These are phyloP conservation scores for Flaveria ramosissima DNA, from an alignment of 129 eudicot genomes.

Conservation along the genomic window DNA sequence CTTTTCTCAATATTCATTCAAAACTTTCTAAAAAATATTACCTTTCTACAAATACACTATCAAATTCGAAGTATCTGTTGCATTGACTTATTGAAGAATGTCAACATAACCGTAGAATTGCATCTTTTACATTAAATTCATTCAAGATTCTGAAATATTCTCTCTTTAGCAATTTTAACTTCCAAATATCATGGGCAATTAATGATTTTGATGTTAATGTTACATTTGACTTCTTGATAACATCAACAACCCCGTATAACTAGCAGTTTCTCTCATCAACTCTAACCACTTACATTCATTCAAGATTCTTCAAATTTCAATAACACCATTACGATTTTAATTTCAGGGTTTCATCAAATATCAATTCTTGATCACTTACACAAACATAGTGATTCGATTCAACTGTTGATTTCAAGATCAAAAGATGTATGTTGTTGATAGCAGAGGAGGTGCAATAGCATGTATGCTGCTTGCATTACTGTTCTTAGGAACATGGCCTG, in stretches of 20 bases:
- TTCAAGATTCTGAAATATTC: conserved; percentile 17
- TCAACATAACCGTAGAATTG: neutral
- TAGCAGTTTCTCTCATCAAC: neutral
- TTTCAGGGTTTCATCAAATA: conserved; percentile 31
- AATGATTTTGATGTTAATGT: neutral
- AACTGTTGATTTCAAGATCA: conserved; percentile 25
- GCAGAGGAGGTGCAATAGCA: conserved; percentile 90
- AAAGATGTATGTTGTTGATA: conserved; percentile 76
- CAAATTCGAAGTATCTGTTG: neutral
- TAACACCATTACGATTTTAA: neutral
- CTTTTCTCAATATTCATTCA: too few species aligned
- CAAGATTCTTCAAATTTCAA: neutral
- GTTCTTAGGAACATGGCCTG: conserved; percentile 97
- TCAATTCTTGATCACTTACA: conserved; percentile 25
- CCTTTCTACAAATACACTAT: neutral
- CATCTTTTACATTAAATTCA: neutral
- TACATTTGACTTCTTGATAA: conserved; percentile 20
- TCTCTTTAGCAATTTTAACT: neutral
- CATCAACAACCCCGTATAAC: neutral
- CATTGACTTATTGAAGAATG: neutral
- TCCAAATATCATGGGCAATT: neutral
- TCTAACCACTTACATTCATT: neutral
- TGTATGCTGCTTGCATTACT: conserved; percentile 76
- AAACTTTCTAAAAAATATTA: too few species aligned
- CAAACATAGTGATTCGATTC: neutral